These are phyloP conservation scores for Xylaria polymorpha DNA, from an alignment of 2,329 filamentous ascomycete species.

Conservation along the genomic window DNA sequence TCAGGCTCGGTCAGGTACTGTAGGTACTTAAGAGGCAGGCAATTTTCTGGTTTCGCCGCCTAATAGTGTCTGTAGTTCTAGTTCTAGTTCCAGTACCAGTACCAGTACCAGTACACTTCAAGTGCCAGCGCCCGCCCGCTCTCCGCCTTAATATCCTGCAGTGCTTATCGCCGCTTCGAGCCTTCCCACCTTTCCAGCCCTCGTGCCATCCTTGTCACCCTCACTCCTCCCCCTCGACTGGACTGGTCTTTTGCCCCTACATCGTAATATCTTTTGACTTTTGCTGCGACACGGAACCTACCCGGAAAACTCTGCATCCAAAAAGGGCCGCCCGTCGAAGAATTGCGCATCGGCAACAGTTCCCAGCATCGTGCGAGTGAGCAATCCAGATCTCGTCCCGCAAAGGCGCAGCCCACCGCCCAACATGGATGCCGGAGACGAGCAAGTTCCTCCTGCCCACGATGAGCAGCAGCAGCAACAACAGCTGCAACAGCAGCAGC, in stretches of 20 bases:
- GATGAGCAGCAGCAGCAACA: slow-evolving; percentile 40
- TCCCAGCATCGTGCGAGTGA: slow-evolving; percentile 26
- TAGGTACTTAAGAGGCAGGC: background rate
- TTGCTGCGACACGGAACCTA: slow-evolving; percentile 18
- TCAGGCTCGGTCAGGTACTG: background rate
- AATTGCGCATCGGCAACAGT: slow-evolving; percentile 14
- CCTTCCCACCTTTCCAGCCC: slow-evolving; percentile 31
- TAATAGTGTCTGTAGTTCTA: no score
- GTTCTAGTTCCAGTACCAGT: background rate
- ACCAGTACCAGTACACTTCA: background rate
- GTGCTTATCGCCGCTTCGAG: slow-evolving; percentile 26
- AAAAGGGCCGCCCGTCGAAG: background rate
- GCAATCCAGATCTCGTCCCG: slow-evolving; percentile 24
- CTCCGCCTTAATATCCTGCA: slow-evolving; percentile 13
- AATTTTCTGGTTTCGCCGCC: slow-evolving; percentile 7
- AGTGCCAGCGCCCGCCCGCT: background rate
- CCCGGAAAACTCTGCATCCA: slow-evolving; percentile 1
- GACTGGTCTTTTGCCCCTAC: background rate
- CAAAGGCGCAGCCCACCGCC: slow-evolving; percentile 43
- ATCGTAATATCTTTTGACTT: slow-evolving; percentile 13
- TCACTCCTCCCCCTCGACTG: slow-evolving; percentile 10
- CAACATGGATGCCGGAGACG: slow-evolving; percentile 63
- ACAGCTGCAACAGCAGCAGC: slow-evolving; percentile 50
- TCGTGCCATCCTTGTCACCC: slow-evolving; percentile 34
- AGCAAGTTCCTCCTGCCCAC: slow-evolving; percentile 51